Evolutionary conservation across 1,139 yeast genomes (phyloP).

Genomic region (Geotrichum klebahnii): DNA sequence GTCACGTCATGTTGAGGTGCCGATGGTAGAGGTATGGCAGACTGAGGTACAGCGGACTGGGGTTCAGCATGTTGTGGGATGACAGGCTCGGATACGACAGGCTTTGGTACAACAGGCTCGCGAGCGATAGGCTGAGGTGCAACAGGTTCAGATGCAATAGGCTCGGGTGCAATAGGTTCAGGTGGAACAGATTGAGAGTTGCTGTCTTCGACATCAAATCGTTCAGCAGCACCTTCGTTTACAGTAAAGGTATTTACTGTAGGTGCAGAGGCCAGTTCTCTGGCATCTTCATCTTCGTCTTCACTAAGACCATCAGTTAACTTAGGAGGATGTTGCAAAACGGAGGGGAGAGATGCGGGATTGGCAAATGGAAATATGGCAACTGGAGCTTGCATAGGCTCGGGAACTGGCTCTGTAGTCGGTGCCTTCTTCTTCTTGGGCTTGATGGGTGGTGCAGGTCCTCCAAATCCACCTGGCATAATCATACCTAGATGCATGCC

Average conservation of each 20-base stretch:
- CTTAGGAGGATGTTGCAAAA: constrained; percentile 12
- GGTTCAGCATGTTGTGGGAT: too few relatives aligned
- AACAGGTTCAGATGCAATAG: neutral
- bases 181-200: neutral
- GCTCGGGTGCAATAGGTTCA: neutral
- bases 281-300: neutral
- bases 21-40: too few relatives aligned
- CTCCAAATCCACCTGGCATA: constrained; percentile 24
- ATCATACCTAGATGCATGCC: constrained; percentile 51
- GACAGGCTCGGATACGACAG: too few relatives aligned
- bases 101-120: too few relatives aligned
- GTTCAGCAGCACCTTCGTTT: neutral
- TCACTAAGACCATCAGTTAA: neutral
- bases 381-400: constrained; percentile 37
- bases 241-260: neutral
- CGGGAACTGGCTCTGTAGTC: constrained; percentile 24
- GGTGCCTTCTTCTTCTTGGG: constrained; percentile 31
- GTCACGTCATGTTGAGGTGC: neutral
- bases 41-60: too few relatives aligned
- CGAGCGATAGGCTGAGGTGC: neutral
- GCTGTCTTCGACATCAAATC: too few relatives aligned
- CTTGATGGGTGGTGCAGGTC: constrained; percentile 14
- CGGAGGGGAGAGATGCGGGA: constrained; percentile 26
- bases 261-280: neutral
- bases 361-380: constrained; percentile 53